A percentile compares a stretch with the other conserved stretches of the same genome.
Conservation (phyloP, 768 basidiomycete species). For the Suillus cothurnatus region DNA sequence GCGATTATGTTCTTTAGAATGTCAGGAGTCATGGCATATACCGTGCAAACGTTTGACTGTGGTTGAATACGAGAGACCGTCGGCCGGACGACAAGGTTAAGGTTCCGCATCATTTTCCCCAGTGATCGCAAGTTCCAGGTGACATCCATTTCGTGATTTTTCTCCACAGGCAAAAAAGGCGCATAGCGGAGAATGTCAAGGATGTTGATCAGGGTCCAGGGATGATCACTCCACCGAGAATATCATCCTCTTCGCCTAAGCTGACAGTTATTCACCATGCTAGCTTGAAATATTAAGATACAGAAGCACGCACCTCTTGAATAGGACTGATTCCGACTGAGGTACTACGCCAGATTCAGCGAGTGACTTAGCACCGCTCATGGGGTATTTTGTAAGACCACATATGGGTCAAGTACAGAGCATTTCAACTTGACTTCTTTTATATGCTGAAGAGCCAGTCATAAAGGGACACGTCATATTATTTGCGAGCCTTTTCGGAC, state of each 20-base stretch:
- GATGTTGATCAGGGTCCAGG: neutral
- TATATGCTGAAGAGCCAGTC: neutral
- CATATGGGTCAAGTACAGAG: neutral
- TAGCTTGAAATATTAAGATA: neutral
- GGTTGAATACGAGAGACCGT: neutral
- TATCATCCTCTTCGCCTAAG: neutral
- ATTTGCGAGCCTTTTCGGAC: neutral
- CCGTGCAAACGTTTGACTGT: neutral
- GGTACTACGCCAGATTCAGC: neutral
- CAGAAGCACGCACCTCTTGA: neutral
- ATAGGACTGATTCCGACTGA: neutral
- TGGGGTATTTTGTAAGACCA: neutral
- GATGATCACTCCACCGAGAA: neutral
- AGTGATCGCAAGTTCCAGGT: neutral
- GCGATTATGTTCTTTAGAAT: neutral
- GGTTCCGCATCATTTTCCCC: neutral
- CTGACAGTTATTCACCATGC: neutral
- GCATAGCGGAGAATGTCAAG: neutral
- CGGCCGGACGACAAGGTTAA: neutral
- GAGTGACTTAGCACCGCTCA: neutral
- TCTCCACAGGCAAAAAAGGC: conserved; percentile 8
- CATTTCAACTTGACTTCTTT: neutral
- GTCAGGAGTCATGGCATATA: neutral
- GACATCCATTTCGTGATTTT: neutral
- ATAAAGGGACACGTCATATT: neutral